Conservation (phyloP, 2,329 filamentous ascomycete species). For the Sporothrix globosa region DNA sequence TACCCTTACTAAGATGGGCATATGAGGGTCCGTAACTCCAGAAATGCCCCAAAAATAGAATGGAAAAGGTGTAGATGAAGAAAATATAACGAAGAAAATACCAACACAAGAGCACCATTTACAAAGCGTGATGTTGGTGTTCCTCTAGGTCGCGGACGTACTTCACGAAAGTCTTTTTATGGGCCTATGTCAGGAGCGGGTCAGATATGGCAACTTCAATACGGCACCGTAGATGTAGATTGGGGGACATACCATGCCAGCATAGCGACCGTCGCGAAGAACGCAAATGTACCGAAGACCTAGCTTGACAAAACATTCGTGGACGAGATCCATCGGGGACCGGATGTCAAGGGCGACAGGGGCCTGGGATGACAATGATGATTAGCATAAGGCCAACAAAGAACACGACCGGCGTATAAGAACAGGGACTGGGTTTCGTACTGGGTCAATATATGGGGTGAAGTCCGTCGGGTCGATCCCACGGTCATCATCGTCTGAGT, state of each 20-base stretch:
- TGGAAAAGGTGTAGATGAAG: neutral
- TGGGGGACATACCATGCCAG: conserved; percentile 71
- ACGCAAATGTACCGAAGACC: conserved; percentile 93
- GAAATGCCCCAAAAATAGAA: neutral
- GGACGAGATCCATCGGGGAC: conserved; percentile 91
- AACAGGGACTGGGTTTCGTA: conserved; percentile 46
- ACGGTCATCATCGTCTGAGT: conserved; percentile 59
- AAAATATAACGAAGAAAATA: neutral
- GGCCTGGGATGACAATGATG: conserved; percentile 53
- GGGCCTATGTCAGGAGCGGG: conserved; percentile 58
- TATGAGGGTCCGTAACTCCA: conserved; percentile 1
- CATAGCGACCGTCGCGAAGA: conserved; percentile 78
- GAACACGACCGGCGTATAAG: neutral
- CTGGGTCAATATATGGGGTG: conserved; percentile 86
- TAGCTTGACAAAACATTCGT: conserved; percentile 94
- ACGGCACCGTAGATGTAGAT: neutral
- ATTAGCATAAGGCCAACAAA: neutral
- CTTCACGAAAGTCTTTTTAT: conserved; percentile 96
- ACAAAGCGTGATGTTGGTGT: conserved; percentile 28
- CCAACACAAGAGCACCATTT: no score
- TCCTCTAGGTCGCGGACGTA: conserved; percentile 83
- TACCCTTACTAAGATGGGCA: neutral
- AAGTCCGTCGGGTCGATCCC: conserved; percentile 74
- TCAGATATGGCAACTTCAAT: conserved; percentile 7
- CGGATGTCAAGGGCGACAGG: conserved; percentile 86